Evolutionary conservation across 2,329 filamentous ascomycete species (phyloP).

Genomic region (Xylariaceae sp.): DNA sequence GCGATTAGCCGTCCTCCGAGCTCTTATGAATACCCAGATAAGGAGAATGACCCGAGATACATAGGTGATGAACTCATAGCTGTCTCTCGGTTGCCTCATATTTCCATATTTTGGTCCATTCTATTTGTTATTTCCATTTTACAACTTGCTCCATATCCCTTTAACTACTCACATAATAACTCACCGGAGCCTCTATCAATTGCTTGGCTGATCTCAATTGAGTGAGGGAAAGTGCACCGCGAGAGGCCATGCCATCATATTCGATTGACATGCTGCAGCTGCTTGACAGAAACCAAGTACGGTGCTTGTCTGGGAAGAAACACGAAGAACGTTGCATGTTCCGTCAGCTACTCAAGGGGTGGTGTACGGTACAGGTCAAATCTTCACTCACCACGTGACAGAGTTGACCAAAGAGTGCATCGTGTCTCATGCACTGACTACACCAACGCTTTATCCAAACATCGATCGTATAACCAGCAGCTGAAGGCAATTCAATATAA

Average conservation of each 20-base stretch:
- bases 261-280: slow-evolving; percentile 37
- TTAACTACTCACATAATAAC: slow-evolving; percentile 36
- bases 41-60: too few relatives aligned
- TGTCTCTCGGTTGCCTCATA: too few relatives aligned
- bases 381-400: slow-evolving; percentile 36
- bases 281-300: slow-evolving; percentile 35
- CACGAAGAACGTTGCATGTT: slow-evolving; percentile 35
- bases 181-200: too few relatives aligned
- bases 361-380: slow-evolving; percentile 36
- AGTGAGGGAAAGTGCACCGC: slow-evolving; percentile 22
- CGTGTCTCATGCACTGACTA: slow-evolving; percentile 37
- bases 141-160: too few relatives aligned
- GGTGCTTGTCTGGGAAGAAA: slow-evolving; percentile 36
- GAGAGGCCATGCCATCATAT: slow-evolving; percentile 38
- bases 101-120: too few relatives aligned
- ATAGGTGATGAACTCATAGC: too few relatives aligned
- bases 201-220: too few relatives aligned
- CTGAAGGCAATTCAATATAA: slow-evolving; percentile 36
- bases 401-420: slow-evolving; percentile 34
- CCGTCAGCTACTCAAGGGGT: slow-evolving; percentile 32
- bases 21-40: too few relatives aligned
- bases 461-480: slow-evolving; percentile 33
- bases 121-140: too few relatives aligned
- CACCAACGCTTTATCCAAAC: slow-evolving; percentile 30
- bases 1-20: too few relatives aligned